These are phyloP conservation scores for Amanita thiersii DNA, from an alignment of 768 basidiomycete genomes.

Conservation along the genomic window DNA sequence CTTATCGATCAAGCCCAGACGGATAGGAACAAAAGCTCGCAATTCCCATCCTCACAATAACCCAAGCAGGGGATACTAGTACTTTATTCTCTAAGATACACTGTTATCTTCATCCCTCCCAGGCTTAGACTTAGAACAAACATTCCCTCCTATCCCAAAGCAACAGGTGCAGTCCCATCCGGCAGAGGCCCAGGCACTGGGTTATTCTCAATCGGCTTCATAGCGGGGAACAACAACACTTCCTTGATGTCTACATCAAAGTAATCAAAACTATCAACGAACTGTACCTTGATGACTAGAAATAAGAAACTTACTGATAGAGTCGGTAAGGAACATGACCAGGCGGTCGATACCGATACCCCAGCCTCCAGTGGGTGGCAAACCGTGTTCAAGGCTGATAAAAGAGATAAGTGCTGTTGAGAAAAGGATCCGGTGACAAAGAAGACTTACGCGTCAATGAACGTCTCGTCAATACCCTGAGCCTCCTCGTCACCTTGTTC, in stretches of 20 bases:
- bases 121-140: too few relatives aligned
- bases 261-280: conserved; percentile 5
- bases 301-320: conserved; percentile 57
- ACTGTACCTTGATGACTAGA: conserved; percentile 2
- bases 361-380: conserved; percentile 97
- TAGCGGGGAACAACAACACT: conserved; percentile 92
- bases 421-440: conserved; percentile 4
- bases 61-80: too few relatives aligned
- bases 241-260: conserved; percentile 79
- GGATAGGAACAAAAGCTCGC: too few relatives aligned
- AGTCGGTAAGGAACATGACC: conserved; percentile 98
- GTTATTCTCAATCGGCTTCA: conserved; percentile 70
- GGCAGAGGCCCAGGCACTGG: too few relatives aligned
- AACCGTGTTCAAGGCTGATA: conserved; percentile 85
- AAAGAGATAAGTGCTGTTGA: conserved; percentile 3
- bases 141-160: too few relatives aligned
- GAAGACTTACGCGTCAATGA: conserved; percentile 77
- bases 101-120: too few relatives aligned
- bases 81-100: too few relatives aligned
- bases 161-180: too few relatives aligned
- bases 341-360: conserved; percentile 93
- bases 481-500: conserved; percentile 97
- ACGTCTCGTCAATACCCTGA: conserved; percentile 94
- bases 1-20: too few relatives aligned
- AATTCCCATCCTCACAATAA: too few relatives aligned